Base-by-base conservation (phyloP, 2,329 filamentous ascomycete genomes). In the Epichloe coenophiala region DNA sequence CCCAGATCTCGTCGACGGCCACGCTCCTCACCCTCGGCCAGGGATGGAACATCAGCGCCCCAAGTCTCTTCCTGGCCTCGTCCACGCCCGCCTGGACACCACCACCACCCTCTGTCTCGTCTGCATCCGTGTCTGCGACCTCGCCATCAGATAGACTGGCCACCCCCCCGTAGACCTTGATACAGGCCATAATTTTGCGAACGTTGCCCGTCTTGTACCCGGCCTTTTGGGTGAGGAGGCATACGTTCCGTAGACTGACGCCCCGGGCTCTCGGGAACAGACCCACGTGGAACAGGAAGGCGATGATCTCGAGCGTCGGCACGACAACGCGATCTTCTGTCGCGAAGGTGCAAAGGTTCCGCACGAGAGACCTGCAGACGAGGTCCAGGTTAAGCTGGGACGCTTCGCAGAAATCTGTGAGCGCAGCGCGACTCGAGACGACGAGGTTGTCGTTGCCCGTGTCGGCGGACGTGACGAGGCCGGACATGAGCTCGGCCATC, bases 201-300 rank as follows among this genome's bases (percentile, higher is more conserved):
- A 95, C 78, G 63, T 88, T 93, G 19, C 84, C 81, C 1, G 84
- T 86, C 67, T 90, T 91, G 70, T 86, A 90, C 55, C 90, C 86
- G 0, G 86, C 77, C 65, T 84, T 88, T 60, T 94, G 88, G 4
- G 84, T 78, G 37, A 81, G 72, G 6, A 81, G 71, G 53, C 89
- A 88, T 3, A 95, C 68, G 6, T 65, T 72, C 54, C 79, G 78
- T 61, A 72, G 63, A 55, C 73, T 68, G 15, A 72, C 56, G 5
- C 57, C 57, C 9, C 59, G 57, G 56, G 64, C 70, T 27, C 58
- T 64, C 63, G 67, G 70, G 56, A 76, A 71, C 47, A 74, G 63
- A 11, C 67, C 74, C 44, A 71, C 75, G 68, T 90, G 81, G 63
- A 94, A 76, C 35, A 97, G 67, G 59, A 93, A 94, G 0, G 83